Conservation (phyloP, 2,329 filamentous ascomycete genomes). For the Hyphodiscus sp. region DNA sequence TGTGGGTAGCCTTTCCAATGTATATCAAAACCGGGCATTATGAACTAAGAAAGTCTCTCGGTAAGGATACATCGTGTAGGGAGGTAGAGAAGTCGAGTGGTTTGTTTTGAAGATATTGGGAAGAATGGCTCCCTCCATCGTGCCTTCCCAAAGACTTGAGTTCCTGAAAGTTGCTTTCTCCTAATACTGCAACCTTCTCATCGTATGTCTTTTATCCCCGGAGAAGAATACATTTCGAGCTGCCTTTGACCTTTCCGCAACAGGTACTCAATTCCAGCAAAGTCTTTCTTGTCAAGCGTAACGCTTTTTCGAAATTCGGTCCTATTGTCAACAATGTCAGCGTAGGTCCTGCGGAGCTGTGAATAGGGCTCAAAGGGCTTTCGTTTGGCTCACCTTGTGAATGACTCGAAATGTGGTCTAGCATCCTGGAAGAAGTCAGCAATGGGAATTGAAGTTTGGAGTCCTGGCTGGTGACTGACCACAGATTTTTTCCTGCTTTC, state of each 20-base stretch:
- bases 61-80: constrained; percentile 25
- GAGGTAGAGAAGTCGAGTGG: constrained; percentile 4
- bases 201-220: constrained; percentile 56
- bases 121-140: background rate
- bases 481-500: constrained; percentile 74
- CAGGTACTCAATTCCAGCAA: constrained; percentile 61
- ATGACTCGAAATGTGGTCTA: constrained; percentile 55
- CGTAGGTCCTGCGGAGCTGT: background rate
- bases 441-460: constrained; percentile 1
- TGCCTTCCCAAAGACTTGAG: constrained; percentile 27
- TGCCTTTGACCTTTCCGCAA: constrained; percentile 60
- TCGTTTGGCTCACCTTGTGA: constrained; percentile 47
- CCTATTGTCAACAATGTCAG: constrained; percentile 36
- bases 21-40: constrained; percentile 22
- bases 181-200: constrained; percentile 9
- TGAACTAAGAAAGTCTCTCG: constrained; percentile 10
- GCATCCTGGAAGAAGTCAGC: constrained; percentile 38
- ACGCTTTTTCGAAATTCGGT: constrained; percentile 67
- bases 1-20: constrained; percentile 28
- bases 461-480: constrained; percentile 39
- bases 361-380: background rate
- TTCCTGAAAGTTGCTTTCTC: background rate
- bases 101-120: background rate
- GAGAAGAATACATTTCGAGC: constrained; percentile 58
- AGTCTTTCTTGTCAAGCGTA: constrained; percentile 60